Conservation (phyloP, 495 filamentous ascomycete species). For the Trichocladium antarcticum region DNA sequence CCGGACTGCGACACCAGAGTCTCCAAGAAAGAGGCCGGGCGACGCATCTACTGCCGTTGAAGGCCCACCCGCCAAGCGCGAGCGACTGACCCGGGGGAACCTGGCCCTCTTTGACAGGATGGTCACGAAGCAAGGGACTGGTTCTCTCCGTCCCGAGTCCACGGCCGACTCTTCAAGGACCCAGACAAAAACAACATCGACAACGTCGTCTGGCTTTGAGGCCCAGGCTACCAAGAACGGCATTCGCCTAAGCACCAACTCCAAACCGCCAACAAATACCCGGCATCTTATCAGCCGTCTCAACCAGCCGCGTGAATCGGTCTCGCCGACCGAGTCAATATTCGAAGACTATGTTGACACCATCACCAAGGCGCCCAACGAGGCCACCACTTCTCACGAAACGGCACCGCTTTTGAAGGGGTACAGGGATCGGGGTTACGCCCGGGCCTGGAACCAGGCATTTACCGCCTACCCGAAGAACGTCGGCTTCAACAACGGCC, state of each 20-base stretch:
- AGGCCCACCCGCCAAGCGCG: no score
- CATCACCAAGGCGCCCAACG: conserved; percentile 14
- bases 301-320: conserved; percentile 14
- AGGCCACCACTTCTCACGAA: conserved; percentile 16
- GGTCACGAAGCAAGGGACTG: conserved; percentile 4
- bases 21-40: no score
- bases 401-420: conserved; percentile 14
- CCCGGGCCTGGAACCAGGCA: conserved; percentile 13
- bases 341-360: conserved; percentile 13
- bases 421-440: conserved; percentile 11
- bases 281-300: conserved; percentile 15
- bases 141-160: conserved; percentile 5
- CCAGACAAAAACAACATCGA: conserved; percentile 10
- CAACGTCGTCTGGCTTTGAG: conserved; percentile 22
- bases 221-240: conserved; percentile 22
- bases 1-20: no score
- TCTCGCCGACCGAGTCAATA: conserved; percentile 20
- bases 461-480: conserved; percentile 21
- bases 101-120: conserved; percentile 18
- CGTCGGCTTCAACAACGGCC: conserved; percentile 25
- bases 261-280: conserved; percentile 20
- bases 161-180: conserved; percentile 1
- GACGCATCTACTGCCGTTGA: no score
- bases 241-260: conserved; percentile 15
- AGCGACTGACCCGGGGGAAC: no score